Conservation (phyloP, 1,284 basidiomycete genomes). For the Tremellales sp. region DNA sequence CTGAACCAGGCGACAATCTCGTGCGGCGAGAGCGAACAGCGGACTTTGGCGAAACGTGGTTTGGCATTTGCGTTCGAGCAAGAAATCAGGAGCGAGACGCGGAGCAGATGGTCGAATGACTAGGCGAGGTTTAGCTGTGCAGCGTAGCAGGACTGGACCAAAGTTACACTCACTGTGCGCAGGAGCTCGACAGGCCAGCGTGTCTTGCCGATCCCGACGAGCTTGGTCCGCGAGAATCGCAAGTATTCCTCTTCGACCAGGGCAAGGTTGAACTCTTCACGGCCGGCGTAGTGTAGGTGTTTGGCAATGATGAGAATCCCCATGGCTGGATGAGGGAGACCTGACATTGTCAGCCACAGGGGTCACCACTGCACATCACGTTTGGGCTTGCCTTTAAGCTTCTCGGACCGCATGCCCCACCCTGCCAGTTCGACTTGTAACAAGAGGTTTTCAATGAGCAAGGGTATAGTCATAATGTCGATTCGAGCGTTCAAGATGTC, state of each 20-base stretch:
- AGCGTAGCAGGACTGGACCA: neutral
- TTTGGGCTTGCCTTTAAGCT: conserved; percentile 3
- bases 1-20: conserved; percentile 48
- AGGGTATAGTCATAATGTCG: conserved; percentile 28
- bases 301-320: conserved; percentile 54
- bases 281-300: conserved; percentile 66
- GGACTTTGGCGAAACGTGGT: conserved; percentile 40
- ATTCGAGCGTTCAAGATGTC: conserved; percentile 16
- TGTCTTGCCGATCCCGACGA: conserved; percentile 45
- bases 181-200: conserved; percentile 42
- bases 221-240: conserved; percentile 42
- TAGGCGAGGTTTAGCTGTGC: conserved; percentile 10
- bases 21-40: conserved; percentile 38
- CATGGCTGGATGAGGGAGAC: conserved; percentile 44
- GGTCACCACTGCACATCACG: neutral
- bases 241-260: conserved; percentile 48
- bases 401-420: conserved; percentile 30
- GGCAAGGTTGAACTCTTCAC: conserved; percentile 55
- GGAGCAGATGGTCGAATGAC: conserved; percentile 40
- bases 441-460: conserved; percentile 16
- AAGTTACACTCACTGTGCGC: conserved; percentile 25
- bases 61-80: conserved; percentile 23
- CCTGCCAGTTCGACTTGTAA: conserved; percentile 38
- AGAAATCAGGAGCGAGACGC: conserved; percentile 37
- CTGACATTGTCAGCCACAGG: conserved; percentile 3